Evolutionary conservation across 495 filamentous ascomycete genomes (phyloP).

Genomic region (Glarea lozoyensis): DNA sequence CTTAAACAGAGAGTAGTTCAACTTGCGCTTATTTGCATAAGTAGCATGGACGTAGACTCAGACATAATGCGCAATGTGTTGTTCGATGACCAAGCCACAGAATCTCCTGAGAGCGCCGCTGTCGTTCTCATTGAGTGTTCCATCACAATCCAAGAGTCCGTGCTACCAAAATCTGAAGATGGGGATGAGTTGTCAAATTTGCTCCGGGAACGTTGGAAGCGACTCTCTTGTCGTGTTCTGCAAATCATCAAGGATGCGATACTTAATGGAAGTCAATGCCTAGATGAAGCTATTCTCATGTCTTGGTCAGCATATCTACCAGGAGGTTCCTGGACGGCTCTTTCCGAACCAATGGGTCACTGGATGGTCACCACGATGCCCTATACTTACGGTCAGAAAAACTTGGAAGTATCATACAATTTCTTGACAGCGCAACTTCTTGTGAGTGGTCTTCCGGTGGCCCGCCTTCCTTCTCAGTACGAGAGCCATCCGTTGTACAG

Average conservation of each 20-base stretch:
- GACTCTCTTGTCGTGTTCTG: neutral
- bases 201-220: neutral
- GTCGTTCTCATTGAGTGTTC: slow-evolving; percentile 12
- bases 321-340: slow-evolving; percentile 18
- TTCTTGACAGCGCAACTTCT: slow-evolving; percentile 46
- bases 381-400: slow-evolving; percentile 3
- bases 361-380: neutral
- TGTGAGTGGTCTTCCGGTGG: slow-evolving; percentile 43
- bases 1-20: slow-evolving; percentile 24
- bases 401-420: slow-evolving; percentile 37
- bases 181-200: neutral
- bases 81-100: slow-evolving; percentile 4
- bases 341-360: slow-evolving; percentile 2
- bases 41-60: slow-evolving; percentile 15
- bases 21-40: slow-evolving; percentile 24
- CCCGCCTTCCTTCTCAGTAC: slow-evolving; percentile 39
- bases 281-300: slow-evolving; percentile 29
- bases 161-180: no score
- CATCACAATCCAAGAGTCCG: slow-evolving; percentile 13
- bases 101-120: no score
- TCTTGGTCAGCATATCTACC: slow-evolving; percentile 30
- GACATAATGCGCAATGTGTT: neutral
- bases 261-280: slow-evolving; percentile 8
- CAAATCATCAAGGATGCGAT: slow-evolving; percentile 28
- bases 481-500: slow-evolving; percentile 24